These are phyloP conservation scores for Penstemon davidsonii DNA, from an alignment of 257 asterid species.

Conservation along the genomic window DNA sequence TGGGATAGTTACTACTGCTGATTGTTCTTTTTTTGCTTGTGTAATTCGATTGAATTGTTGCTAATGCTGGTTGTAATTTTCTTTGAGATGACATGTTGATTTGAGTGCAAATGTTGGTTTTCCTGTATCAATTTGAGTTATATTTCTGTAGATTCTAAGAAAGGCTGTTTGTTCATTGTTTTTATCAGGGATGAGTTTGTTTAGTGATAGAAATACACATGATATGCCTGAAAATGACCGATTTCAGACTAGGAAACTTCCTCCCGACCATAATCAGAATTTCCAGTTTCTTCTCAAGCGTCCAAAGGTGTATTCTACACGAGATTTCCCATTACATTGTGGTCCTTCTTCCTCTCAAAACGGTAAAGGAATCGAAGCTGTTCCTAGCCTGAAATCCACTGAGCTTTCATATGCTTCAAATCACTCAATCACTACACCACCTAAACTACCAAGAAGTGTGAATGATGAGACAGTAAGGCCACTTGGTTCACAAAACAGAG, in stretches of 20 bases:
- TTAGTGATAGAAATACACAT: neutral
- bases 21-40: neutral
- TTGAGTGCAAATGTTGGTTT: neutral
- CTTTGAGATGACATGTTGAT: neutral
- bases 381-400: too few species aligned
- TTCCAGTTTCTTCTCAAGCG: neutral
- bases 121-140: too few species aligned
- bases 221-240: neutral
- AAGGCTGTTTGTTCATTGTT: too few species aligned
- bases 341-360: neutral
- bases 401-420: too few species aligned
- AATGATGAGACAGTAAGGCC: neutral
- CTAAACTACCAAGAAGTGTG: too few species aligned
- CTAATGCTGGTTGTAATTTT: neutral
- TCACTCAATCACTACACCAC: too few species aligned
- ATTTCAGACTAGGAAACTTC: neutral
- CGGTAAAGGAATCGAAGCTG: too few species aligned
- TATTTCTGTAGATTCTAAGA: too few species aligned
- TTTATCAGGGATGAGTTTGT: neutral
- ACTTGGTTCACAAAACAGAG: neutral
- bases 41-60: neutral
- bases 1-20: neutral
- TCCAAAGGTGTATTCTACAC: conserved; percentile 16
- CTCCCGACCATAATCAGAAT: neutral
- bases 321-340: conserved; percentile 19